Conservation (phyloP, 371 early-diverging fungal genomes). For the Lichtheimia ramosa region DNA sequence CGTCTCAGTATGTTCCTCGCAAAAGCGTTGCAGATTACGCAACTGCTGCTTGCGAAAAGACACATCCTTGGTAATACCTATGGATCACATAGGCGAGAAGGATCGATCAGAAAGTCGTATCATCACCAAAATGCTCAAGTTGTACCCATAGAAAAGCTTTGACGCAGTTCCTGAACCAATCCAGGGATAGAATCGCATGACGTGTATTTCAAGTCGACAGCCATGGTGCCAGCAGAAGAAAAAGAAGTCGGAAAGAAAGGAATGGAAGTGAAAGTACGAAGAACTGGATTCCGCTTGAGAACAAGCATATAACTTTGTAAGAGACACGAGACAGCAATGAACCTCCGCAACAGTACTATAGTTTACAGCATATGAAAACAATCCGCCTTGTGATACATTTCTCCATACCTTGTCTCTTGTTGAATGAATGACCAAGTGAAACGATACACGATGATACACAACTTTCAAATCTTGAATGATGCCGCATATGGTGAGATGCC, state of each 20-base stretch:
- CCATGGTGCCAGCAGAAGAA: constrained; percentile 13
- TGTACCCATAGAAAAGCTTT: constrained; percentile 47
- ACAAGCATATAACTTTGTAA: too few relatives aligned
- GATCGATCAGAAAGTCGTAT: too few relatives aligned
- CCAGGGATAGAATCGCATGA: constrained; percentile 27
- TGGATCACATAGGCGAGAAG: neutral
- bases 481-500: too few relatives aligned
- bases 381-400: too few relatives aligned
- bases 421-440: too few relatives aligned
- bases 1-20: constrained; percentile 65
- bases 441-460: too few relatives aligned
- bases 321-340: too few relatives aligned
- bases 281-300: too few relatives aligned
- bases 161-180: constrained; percentile 49
- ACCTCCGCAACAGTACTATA: too few relatives aligned
- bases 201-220: constrained; percentile 23
- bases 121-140: neutral
- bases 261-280: constrained; percentile 3
- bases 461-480: too few relatives aligned
- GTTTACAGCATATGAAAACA: too few relatives aligned
- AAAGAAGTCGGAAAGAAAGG: constrained; percentile 1
- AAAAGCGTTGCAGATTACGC: constrained; percentile 54
- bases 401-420: too few relatives aligned
- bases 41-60: constrained; percentile 79
- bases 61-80: constrained; percentile 58